Evolutionary conservation across 2,329 filamentous ascomycete species (phyloP), one percentile per base, ranked within the genome.

Genomic region (Phyllachora maydis): DNA sequence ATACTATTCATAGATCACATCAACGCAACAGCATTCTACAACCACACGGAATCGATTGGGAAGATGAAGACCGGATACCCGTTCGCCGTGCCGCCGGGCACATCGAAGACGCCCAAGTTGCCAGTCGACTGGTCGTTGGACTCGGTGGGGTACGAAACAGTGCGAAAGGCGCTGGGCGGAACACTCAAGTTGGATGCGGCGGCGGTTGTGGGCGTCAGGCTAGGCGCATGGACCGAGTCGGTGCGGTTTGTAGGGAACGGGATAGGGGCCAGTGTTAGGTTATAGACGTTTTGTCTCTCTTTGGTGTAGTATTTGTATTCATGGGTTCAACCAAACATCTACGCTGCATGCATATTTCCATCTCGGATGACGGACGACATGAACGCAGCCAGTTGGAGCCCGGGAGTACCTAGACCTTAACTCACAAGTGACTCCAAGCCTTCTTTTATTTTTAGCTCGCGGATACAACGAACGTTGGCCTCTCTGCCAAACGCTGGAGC

Each of bases 1-100:
- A 79, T 69, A 1, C 48, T 95, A 11, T 76, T 69, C 35, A 63
- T 98, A 31, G 78, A 79, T 18, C 60, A 57, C 23, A 63, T 95
- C 36, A 74, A 91, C 38, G 85, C 85, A 5, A 81, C 74, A 2
- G 82, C 88, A 0, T 74, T 69, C 30, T 90, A 91, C 45, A 81
- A 91, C 32, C 65, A 76, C 30, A 76, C 70, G 6, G 68, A 85
- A 24, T 62, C 69, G 2, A 58, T 91, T 0, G 88, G 83, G 2
- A 64, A 57, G 14, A 93, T 95, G 28, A 35, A 73, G 13, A 79
- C 88, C 41, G 58, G 72, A 18, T 42, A 67, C 10, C 67, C 77
- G 0, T 85, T 95, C 37, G 62, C 67, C 3, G 74, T 82, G 2
- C 71, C 73, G 0, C 81, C 83, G 0, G 79, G 82, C 0, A 42